Percentiles rank a stretch among this genome's conserved stretches.
These are phyloP conservation scores for Henckelia pumila DNA, from an alignment of 257 asterid genomes.

Conservation along the genomic window DNA sequence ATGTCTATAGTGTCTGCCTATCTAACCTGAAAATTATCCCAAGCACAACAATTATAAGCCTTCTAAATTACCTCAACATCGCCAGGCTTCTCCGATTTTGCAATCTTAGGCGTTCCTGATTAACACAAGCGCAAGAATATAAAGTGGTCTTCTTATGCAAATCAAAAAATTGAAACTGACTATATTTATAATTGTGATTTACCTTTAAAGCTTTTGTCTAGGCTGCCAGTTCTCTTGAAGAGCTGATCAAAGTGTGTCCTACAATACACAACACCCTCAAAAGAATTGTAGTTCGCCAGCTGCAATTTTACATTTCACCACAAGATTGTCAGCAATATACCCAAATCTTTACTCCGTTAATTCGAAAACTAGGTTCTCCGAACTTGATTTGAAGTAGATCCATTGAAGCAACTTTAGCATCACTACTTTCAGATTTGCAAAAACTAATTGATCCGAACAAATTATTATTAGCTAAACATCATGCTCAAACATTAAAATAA, in stretches of 20 bases:
- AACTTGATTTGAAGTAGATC: not conserved
- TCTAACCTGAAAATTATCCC: not conserved
- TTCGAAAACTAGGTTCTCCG: not conserved
- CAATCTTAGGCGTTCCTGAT: constrained; percentile 90
- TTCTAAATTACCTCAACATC: constrained; percentile 51
- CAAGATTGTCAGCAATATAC: not conserved
- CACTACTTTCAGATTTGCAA: not conserved
- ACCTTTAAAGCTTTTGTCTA: constrained; percentile 97
- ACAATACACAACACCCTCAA: constrained; percentile 95
- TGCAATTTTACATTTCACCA: constrained; percentile 28
- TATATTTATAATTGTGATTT: constrained; percentile 6
- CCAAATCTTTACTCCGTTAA: not conserved
- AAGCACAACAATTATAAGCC: not conserved
- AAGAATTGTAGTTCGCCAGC: constrained; percentile 92
- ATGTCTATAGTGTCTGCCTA: not conserved
- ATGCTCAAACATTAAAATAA: not conserved
- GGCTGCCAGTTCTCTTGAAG: constrained; percentile 93
- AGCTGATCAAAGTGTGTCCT: constrained; percentile 99
- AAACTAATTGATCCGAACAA: too few relatives aligned
- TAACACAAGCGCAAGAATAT: constrained; percentile 7
- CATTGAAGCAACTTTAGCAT: not conserved
- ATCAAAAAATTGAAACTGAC: not conserved
- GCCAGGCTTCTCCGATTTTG: constrained; percentile 67
- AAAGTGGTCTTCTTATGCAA: constrained; percentile 3
- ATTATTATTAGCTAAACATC: not conserved